These are phyloP conservation scores for Penicillium sp. DNA, from an alignment of 2,329 filamentous ascomycete species.

Conservation along the genomic window DNA sequence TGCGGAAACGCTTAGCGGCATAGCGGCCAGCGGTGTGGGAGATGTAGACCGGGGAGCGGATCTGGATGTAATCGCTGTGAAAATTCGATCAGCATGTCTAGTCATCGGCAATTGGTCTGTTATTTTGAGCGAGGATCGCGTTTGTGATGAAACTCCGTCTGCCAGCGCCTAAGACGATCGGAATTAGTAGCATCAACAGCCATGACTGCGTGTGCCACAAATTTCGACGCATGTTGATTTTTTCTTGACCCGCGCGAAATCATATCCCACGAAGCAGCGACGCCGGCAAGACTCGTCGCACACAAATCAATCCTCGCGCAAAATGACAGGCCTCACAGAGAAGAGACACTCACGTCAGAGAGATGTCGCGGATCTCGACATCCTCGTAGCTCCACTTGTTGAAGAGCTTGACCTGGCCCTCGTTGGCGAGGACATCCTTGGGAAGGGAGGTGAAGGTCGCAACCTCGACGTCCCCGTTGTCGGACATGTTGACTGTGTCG, in stretches of 20 bases:
- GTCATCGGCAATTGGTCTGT: neutral
- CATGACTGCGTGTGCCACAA: neutral
- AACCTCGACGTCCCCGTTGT: conserved; percentile 90
- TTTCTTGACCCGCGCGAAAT: conserved; percentile 17
- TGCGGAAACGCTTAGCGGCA: conserved; percentile 99
- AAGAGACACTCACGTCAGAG: conserved; percentile 79
- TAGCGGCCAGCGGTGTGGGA: conserved; percentile 98
- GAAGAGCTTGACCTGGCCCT: conserved; percentile 93
- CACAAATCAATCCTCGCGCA: neutral
- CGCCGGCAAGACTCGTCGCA: conserved; percentile 20
- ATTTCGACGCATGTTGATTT: neutral
- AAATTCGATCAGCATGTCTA: conserved; percentile 31
- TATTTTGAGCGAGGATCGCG: neutral
- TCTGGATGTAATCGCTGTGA: conserved; percentile 97
- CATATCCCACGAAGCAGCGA: neutral
- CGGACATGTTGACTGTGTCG: conserved; percentile 73
- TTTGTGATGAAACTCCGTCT: neutral
- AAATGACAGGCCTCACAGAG: conserved; percentile 14
- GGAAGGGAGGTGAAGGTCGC: conserved; percentile 75
- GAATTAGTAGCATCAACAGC: neutral
- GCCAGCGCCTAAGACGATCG: neutral
- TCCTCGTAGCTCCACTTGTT: conserved; percentile 99
- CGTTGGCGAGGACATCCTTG: conserved; percentile 86
- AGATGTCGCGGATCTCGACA: conserved; percentile 99
- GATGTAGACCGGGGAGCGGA: conserved; percentile 98